Percentiles rank a stretch among this genome's conserved stretches.
Conservation (phyloP, 1,139 yeast genomes). For the Hansenula lynferdii region DNA sequence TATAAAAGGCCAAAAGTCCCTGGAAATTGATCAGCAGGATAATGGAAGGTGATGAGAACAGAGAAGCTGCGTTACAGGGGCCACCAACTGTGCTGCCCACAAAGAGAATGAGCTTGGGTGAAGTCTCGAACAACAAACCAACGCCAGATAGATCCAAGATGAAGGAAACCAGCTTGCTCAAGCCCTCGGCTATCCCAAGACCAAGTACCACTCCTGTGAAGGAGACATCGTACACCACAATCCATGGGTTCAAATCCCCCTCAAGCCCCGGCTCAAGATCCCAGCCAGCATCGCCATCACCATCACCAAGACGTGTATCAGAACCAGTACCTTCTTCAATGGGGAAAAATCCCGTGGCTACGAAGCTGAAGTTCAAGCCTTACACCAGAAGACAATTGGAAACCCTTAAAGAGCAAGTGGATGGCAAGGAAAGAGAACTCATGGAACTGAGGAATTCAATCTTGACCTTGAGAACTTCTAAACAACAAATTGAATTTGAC, state of each 20-base stretch:
- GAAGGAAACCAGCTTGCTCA: conserved; percentile 1
- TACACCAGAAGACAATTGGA: conserved; percentile 5
- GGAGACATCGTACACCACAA: conserved; percentile 9
- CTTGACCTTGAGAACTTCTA: conserved; percentile 34
- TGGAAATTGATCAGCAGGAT: too few species aligned
- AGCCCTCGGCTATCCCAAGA: conserved; percentile 17
- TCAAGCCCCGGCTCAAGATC: conserved; percentile 2
- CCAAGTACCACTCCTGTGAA: conserved; percentile 15
- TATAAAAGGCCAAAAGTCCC: too few species aligned
- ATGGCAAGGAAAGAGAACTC: conserved; percentile 18
- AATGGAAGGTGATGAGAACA: neutral
- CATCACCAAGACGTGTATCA: neutral
- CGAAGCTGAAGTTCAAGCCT: too few species aligned
- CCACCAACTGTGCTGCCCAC: neutral
- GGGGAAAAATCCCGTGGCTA: too few species aligned
- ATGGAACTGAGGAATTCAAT: conserved; percentile 21
- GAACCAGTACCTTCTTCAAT: neutral
- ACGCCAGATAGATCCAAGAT: neutral
- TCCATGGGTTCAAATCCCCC: conserved; percentile 12
- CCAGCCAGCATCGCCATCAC: neutral
- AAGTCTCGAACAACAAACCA: neutral
- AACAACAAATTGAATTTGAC: conserved; percentile 34
- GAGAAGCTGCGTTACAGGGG: neutral
- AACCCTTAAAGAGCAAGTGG: conserved; percentile 6
- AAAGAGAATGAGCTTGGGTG: neutral